Evolutionary conservation across 805 yeast species (phyloP).

Genomic region (Candida gorgasii): DNA sequence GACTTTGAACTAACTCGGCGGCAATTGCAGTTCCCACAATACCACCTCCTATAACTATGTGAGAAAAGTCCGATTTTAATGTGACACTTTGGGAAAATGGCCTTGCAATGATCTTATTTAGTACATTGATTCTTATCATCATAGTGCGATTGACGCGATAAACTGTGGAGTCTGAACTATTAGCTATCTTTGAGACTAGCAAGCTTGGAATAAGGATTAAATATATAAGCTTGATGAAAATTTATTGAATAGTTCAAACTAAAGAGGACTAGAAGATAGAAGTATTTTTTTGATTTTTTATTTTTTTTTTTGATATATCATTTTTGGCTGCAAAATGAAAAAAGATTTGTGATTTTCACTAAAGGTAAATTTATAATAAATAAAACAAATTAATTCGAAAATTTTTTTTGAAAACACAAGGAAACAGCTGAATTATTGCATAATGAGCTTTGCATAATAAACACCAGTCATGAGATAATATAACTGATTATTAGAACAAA

Average conservation of each 20-base stretch:
- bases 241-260: not conserved
- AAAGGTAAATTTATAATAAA: not conserved
- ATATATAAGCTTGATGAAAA: no score
- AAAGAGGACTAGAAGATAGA: no score
- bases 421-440: no score
- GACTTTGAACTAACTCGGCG: slow-evolving; percentile 53
- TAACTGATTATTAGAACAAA: no score
- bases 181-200: not conserved
- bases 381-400: not conserved
- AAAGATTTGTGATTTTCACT: slow-evolving; percentile 3
- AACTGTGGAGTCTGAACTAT: not conserved
- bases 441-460: no score
- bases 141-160: not conserved
- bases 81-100: not conserved
- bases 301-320: not conserved
- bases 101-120: not conserved
- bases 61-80: slow-evolving; percentile 53
- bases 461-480: no score
- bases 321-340: slow-evolving; percentile 1
- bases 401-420: not conserved
- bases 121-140: slow-evolving; percentile 3
- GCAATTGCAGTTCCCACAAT: slow-evolving; percentile 83
- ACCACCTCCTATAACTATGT: slow-evolving; percentile 81
- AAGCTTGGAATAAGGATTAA: no score
- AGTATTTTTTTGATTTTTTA: slow-evolving; percentile 1